A percentile compares a stretch with the other conserved stretches of the same genome.
Conservation (phyloP, 2,329 filamentous ascomycete genomes). For the Lasiodiplodia sp. region DNA sequence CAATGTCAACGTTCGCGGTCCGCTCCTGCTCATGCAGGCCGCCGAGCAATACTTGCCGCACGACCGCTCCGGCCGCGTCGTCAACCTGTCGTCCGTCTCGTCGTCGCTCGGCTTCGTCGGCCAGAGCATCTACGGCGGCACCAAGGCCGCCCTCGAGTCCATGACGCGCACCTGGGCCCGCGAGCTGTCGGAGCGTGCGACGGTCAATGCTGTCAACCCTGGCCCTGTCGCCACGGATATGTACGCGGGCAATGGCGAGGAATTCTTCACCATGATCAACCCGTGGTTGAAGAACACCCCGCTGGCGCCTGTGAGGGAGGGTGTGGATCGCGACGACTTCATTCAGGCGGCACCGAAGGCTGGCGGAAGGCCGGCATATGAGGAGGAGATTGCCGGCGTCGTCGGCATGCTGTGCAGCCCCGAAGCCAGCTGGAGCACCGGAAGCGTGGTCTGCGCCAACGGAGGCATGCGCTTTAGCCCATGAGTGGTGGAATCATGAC, state of each 20-base stretch:
- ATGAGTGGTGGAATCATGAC: not conserved
- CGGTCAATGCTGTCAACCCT: slow-evolving; percentile 71
- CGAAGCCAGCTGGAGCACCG: slow-evolving; percentile 80
- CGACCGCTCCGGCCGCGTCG: slow-evolving; percentile 71
- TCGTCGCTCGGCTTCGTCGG: slow-evolving; percentile 57
- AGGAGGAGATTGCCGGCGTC: slow-evolving; percentile 75
- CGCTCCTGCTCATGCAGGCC: slow-evolving; percentile 78
- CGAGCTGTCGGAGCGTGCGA: slow-evolving; percentile 67
- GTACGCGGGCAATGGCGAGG: slow-evolving; percentile 64
- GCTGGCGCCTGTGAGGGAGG: slow-evolving; percentile 66
- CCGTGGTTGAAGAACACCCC: slow-evolving; percentile 71
- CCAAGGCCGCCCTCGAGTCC: slow-evolving; percentile 71
- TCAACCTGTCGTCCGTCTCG: slow-evolving; percentile 56
- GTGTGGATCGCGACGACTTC: slow-evolving; percentile 67
- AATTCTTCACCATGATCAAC: slow-evolving; percentile 66
- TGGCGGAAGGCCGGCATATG: slow-evolving; percentile 67
- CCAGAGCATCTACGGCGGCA: slow-evolving; percentile 70
- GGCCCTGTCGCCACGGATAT: slow-evolving; percentile 73
- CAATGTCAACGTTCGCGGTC: slow-evolving; percentile 82
- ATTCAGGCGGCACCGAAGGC: slow-evolving; percentile 49
- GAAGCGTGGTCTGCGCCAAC: slow-evolving; percentile 80
- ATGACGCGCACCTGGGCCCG: slow-evolving; percentile 75
- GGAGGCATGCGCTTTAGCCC: slow-evolving; percentile 72
- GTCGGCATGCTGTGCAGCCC: slow-evolving; percentile 77
- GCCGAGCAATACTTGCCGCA: slow-evolving; percentile 71